Base-by-base conservation (phyloP, 2,329 filamentous ascomycete genomes). In the Nigrograna mackinnonii region DNA sequence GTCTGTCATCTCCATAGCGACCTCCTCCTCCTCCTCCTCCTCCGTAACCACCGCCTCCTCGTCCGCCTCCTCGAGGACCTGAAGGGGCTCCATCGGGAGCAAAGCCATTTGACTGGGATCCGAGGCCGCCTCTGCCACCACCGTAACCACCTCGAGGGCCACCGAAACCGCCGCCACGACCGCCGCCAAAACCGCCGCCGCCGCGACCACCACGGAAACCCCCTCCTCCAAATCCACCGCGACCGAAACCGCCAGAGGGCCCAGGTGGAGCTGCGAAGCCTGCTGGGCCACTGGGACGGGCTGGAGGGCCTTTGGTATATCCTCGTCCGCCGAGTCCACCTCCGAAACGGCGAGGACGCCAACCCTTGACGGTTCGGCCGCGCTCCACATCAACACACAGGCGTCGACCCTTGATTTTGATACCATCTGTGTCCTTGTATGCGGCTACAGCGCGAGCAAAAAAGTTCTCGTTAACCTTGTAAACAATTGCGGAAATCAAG, bases 351-450 rank as follows among this genome's bases (percentile, higher is more conserved):
- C 89, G 86, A 48, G 94, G 94, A 63, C 89, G 87, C 94, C 94
- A 99, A 36, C 87, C 90, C 63, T 89, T 88, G 30, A 96, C 90
- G 22, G 94, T 97, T 57, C 94, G 87, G 55, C 94, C 94, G 63
- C 94, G 86, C 73, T 99, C 94, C 47, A 97, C 92, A 66, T 99
- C 94, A 61, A 97, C 91, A 65, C 96, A 84, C 62, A 97, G 89
- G 59, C 87, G 85, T 63, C 92, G 85, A 66, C 95, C 91, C 68
- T 91, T 95, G 74, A 99, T 96, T 57, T 86, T 85, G 63, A 96
- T 87, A 54, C 89, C 89, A 79, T 97, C 91, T 54, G 81, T 84
- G 63, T 85, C 83, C 64, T 87, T 95, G 78, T 96, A 85, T 71
- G 94, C 94, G 79, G 91, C 94, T 35, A 20, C 7, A n/a, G n/a